Percentiles rank a stretch among this genome's conserved stretches.
Evolutionary conservation across 441 rosid species (phyloP).

Genomic region (Brassica hybrid): DNA sequence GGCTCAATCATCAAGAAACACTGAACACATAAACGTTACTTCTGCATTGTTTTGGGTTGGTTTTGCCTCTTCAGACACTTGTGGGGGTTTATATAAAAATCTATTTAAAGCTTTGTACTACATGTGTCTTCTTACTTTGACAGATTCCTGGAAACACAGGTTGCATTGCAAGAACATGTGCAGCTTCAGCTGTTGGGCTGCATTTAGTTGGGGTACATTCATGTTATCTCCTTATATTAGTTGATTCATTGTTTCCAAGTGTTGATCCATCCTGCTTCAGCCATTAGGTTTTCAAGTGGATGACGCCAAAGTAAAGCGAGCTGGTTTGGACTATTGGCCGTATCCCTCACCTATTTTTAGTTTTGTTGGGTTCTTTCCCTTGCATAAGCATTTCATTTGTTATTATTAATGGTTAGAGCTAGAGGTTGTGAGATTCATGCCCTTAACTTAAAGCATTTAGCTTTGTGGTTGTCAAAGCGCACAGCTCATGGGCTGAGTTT

Average conservation of each 20-base stretch:
- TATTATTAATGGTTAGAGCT: slow-evolving; percentile 6
- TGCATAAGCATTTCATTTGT: slow-evolving; percentile 5
- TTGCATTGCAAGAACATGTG: slow-evolving; percentile 98
- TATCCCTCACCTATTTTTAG: slow-evolving; percentile 53
- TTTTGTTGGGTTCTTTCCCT: not conserved
- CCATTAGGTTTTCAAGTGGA: too few species aligned
- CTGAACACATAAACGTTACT: not conserved
- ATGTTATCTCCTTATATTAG: too few species aligned
- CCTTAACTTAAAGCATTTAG: too few species aligned
- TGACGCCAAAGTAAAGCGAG: slow-evolving; percentile 85
- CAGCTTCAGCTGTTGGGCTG: slow-evolving; percentile 87
- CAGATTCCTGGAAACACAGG: slow-evolving; percentile 98
- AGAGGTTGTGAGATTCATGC: slow-evolving; percentile 22
- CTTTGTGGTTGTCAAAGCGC: slow-evolving; percentile 83
- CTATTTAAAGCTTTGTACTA: too few species aligned
- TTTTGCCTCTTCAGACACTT: not conserved
- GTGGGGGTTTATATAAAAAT: not conserved
- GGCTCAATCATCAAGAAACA: not conserved
- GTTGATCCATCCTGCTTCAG: too few species aligned
- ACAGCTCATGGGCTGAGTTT: slow-evolving; percentile 81
- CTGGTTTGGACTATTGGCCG: slow-evolving; percentile 99
- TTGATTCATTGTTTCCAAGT: too few species aligned
- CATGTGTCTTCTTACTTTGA: slow-evolving; percentile 33
- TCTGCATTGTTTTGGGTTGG: not conserved
- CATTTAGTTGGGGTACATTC: too few species aligned